Conservation (phyloP, 805 yeast species). For the Hanseniaspora mollemarum region DNA sequence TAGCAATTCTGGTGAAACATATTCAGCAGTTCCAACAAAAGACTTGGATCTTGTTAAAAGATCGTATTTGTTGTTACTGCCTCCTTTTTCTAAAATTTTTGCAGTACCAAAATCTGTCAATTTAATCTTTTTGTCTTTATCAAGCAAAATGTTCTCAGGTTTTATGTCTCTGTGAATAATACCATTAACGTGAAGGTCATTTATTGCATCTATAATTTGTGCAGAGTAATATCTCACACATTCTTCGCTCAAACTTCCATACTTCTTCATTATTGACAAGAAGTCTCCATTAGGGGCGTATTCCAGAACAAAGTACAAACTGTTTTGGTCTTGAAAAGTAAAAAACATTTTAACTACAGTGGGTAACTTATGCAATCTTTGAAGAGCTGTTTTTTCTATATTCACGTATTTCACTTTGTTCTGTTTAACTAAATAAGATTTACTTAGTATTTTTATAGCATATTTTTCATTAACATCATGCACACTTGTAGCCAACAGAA, state of each 20-base stretch:
- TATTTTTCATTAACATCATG: constrained; percentile 58
- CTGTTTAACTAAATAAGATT: constrained; percentile 66
- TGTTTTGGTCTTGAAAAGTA: constrained; percentile 68
- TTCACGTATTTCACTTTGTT: constrained; percentile 77
- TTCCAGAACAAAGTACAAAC: constrained; percentile 63
- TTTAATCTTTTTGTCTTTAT: constrained; percentile 47
- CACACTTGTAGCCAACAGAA: constrained; percentile 69
- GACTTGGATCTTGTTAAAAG: constrained; percentile 60
- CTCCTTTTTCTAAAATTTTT: constrained; percentile 46
- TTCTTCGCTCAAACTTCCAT: constrained; percentile 61
- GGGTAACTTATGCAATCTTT: constrained; percentile 47
- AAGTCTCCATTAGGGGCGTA: constrained; percentile 74
- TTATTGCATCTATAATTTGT: constrained; percentile 62
- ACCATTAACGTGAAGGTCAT: constrained; percentile 62
- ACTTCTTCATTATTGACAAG: constrained; percentile 51
- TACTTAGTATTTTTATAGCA: constrained; percentile 68
- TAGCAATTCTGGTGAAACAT: constrained; percentile 69
- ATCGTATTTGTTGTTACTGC: constrained; percentile 46
- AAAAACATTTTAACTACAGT: constrained; percentile 61
- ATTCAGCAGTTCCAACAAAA: constrained; percentile 79
- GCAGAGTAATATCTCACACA: constrained; percentile 58
- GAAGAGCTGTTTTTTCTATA: constrained; percentile 69
- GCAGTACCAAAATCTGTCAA: constrained; percentile 84
- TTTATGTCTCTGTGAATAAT: constrained; percentile 72
- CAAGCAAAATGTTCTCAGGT: constrained; percentile 69